phyloP scores from a whole-genome alignment of 441 rosid genomes.

The Populus hybrid region DNA sequence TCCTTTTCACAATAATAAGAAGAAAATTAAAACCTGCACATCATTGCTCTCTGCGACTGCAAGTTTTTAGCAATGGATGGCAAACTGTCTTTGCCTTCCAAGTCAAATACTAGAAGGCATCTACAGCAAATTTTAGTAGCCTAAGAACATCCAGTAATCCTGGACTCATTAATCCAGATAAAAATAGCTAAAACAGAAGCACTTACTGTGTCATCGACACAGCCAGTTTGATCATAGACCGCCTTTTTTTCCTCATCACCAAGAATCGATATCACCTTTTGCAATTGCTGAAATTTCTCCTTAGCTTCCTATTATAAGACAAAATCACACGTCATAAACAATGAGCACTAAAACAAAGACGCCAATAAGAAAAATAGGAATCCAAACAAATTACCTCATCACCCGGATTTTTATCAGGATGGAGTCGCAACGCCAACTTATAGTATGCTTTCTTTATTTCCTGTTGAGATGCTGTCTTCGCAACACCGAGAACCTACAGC shows the following conservation, averaged over 20 bases:
- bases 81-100: not conserved
- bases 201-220: constrained; percentile 88
- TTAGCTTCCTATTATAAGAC: constrained; percentile 66
- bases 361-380: not conserved
- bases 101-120: not conserved
- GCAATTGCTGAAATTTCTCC: constrained; percentile 92
- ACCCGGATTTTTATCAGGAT: constrained; percentile 90
- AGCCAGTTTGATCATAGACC: constrained; percentile 86
- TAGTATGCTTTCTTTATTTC: constrained; percentile 90
- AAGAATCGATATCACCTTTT: constrained; percentile 84
- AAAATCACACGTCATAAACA: constrained; percentile 5
- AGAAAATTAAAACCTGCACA: not conserved
- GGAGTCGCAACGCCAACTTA: constrained; percentile 80
- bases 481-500: constrained; percentile 77
- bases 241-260: constrained; percentile 84
- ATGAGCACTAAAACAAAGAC: not conserved
- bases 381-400: constrained; percentile 54
- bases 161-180: not conserved
- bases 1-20: not conserved
- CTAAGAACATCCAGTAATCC: not conserved
- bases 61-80: not conserved
- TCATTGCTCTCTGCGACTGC: not conserved
- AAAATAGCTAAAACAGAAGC: not conserved
- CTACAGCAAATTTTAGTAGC: not conserved
- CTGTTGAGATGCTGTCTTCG: constrained; percentile 65